Evolutionary conservation across 2,329 filamentous ascomycete genomes (phyloP).

Genomic region (Xylaria sp.): DNA sequence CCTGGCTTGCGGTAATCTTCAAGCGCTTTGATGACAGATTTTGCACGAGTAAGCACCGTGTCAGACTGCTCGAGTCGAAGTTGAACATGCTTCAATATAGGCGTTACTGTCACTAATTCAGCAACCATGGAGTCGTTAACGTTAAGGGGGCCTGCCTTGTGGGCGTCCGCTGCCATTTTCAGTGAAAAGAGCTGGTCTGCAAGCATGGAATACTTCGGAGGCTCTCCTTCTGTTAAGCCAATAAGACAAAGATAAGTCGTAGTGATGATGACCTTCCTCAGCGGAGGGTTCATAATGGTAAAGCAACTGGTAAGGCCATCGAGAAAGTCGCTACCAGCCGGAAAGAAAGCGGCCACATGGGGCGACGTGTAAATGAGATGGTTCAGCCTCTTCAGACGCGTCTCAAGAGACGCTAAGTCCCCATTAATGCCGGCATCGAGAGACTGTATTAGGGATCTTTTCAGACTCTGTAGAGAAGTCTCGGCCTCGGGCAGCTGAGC

Average conservation of each 20-base stretch:
- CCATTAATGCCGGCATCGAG: conserved; percentile 57
- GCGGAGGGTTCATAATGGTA: conserved; percentile 54
- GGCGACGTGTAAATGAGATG: conserved; percentile 59
- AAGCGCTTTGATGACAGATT: conserved; percentile 56
- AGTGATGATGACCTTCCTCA: conserved; percentile 64
- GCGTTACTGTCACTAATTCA: conserved; percentile 75
- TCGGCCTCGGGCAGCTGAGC: conserved; percentile 52
- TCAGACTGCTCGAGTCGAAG: conserved; percentile 47
- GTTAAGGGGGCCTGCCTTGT: conserved; percentile 50
- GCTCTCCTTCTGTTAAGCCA: conserved; percentile 60
- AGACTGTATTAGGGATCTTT: conserved; percentile 55
- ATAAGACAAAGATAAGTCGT: conserved; percentile 70
- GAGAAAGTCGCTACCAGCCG: conserved; percentile 82
- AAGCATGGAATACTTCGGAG: conserved; percentile 67
- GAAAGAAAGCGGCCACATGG: conserved; percentile 55
- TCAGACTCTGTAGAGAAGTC: conserved; percentile 51
- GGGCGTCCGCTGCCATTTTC: conserved; percentile 63
- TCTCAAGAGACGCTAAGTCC: conserved; percentile 51
- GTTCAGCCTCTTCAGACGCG: conserved; percentile 53
- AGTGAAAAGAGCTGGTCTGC: conserved; percentile 80
- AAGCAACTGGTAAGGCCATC: conserved; percentile 68
- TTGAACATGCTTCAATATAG: conserved; percentile 61
- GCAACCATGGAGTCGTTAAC: conserved; percentile 69
- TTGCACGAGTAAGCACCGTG: conserved; percentile 50
- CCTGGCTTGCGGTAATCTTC: conserved; percentile 55